phyloP scores from a whole-genome alignment of 768 basidiomycete genomes.

The Glaciozyma martinii region DNA sequence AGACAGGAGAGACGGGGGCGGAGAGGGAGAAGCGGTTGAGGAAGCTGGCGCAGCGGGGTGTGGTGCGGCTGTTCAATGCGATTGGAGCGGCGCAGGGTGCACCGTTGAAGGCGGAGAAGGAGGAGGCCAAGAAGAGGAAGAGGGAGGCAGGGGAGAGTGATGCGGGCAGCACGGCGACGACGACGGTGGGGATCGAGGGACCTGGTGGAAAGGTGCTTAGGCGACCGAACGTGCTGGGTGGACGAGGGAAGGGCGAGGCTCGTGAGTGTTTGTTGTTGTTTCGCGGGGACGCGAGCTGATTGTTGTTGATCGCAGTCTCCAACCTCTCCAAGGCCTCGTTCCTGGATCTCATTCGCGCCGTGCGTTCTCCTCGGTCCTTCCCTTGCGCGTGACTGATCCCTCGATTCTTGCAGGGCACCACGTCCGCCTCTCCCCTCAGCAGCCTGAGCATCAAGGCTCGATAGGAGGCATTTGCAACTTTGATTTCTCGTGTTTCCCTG shows the following conservation, averaged over 20 bases:
- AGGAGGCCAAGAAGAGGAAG: conserved; percentile 31
- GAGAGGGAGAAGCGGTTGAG: conserved; percentile 36
- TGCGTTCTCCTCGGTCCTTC: no score
- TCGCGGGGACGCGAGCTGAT: no score
- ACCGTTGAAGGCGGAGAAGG: conserved; percentile 23
- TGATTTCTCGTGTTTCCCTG: no score
- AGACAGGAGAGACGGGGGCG: conserved; percentile 29
- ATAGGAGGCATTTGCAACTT: no score
- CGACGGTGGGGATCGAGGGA: background rate
- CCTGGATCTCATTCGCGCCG: conserved; percentile 34
- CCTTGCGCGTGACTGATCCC: no score
- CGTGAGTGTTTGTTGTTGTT: conserved; percentile 17
- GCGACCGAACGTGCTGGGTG: conserved; percentile 33
- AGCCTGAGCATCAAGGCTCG: no score
- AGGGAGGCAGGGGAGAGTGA: conserved; percentile 24
- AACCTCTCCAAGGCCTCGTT: conserved; percentile 36
- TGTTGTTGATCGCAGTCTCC: conserved; percentile 22
- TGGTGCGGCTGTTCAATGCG: conserved; percentile 36
- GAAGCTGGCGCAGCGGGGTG: conserved; percentile 36
- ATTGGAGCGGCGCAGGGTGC: conserved; percentile 32
- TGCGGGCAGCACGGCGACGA: conserved; percentile 10
- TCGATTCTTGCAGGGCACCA: no score
- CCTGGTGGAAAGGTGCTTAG: conserved; percentile 18
- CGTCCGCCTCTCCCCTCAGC: no score
- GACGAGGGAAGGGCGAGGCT: conserved; percentile 33